Evolutionary conservation across 2,329 filamentous ascomycete genomes (phyloP), one percentile per base, ranked within the genome.

Genomic region (Fusarium praegraminearum): DNA sequence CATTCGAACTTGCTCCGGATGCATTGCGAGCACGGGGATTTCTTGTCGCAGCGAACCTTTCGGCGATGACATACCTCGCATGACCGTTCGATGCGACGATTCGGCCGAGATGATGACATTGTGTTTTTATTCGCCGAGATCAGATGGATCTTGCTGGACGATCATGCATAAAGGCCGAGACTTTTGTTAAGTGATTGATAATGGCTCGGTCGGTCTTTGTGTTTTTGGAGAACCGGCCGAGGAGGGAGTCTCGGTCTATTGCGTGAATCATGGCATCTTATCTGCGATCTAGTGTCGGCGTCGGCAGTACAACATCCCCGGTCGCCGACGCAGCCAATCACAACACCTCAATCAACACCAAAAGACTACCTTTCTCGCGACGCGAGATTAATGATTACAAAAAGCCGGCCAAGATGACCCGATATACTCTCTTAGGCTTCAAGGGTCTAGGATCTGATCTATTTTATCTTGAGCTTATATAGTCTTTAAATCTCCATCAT

Each of bases 1-100:
- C 79, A 80, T 10, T 73, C 58, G 28, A 73, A 70, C 1, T 73
- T 72, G 33, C 74, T 73, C 63, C 89, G 86, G 35, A 85, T 83
- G 75, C 91, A 93, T 75, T 92, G 92, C 62, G 86, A 85, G 75
- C 91, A 93, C 9, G 90, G 89, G 78, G 90, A 85, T 63, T 85
- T 83, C 79, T 92, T 93, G 80, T 93, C 89, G 81, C 91, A 93
- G 71, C 90, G 90, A 57, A 93, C 91, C 78, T 91, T 90, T 58
- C 88, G 80, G 51, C 82, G 80, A 13, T 81, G 77, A 57, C 81
- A 83, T 8, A 80, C 80, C 7, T 81, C 78, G 61, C 81, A 83
- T 47, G 79, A 80, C 20, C 78, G 73, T 45, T 76, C 67, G 35
- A 63, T 26, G 13, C 54, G 60, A 10, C 62, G 59, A 28, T 10